Evolutionary conservation across 345 rosid genomes (phyloP).

Genomic region (Triadica sebifera): DNA sequence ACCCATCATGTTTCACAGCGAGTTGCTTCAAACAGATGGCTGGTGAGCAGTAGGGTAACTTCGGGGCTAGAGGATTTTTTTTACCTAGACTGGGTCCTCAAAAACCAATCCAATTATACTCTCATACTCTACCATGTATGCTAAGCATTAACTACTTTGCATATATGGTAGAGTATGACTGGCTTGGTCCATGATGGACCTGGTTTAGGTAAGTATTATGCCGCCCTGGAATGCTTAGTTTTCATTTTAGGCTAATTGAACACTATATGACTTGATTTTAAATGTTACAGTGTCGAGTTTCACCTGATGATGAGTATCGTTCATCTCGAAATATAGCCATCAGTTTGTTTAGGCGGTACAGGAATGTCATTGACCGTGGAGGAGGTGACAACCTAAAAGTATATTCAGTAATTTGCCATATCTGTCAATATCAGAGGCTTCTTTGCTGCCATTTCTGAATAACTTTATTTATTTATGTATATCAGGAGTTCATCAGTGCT

Average conservation of each 20-base stretch:
- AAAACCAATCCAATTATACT: too few species aligned
- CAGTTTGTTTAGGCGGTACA: constrained; percentile 80
- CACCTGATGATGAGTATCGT: constrained; percentile 76
- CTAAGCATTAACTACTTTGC: too few species aligned
- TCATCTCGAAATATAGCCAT: constrained; percentile 86
- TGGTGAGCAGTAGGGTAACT: constrained; percentile 44
- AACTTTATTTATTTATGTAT: constrained; percentile 23
- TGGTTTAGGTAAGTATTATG: too few species aligned
- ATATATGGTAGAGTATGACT: too few species aligned
- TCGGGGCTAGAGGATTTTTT: too few species aligned
- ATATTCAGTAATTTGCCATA: constrained; percentile 33
- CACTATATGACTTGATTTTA: constrained; percentile 8
- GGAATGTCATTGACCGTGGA: constrained; percentile 79
- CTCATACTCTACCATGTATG: too few species aligned
- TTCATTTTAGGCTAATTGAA: neutral
- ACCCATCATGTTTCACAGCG: constrained; percentile 31
- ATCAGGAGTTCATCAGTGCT: constrained; percentile 82
- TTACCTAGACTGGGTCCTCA: too few species aligned
- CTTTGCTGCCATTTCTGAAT: constrained; percentile 13
- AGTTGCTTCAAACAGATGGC: constrained; percentile 44
- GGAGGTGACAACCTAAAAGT: constrained; percentile 92
- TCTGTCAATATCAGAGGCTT: constrained; percentile 16
- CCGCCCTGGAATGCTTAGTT: neutral
- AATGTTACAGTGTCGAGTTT: constrained; percentile 46
- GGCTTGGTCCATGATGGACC: too few species aligned